Conservation (phyloP, 495 filamentous ascomycete species). For the Venustampulla echinocandica region DNA sequence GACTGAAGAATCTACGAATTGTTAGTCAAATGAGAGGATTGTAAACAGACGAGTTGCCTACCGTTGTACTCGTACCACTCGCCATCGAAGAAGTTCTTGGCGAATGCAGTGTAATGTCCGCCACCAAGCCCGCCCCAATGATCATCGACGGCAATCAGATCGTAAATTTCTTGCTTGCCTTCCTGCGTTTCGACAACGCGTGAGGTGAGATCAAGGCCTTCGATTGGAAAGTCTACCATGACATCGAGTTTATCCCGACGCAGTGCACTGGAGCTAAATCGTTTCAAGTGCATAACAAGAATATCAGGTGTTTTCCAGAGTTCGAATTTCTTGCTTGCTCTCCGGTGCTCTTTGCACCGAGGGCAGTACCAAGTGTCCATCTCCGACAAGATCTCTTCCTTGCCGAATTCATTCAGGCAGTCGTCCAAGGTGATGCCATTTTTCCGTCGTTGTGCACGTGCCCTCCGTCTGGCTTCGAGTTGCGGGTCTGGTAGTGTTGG, state of each 20-base stretch:
- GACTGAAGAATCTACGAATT: conserved; percentile 59
- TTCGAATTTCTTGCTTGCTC: conserved; percentile 92
- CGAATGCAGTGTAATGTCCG: conserved; percentile 90
- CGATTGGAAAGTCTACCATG: conserved; percentile 84
- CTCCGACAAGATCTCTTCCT: conserved; percentile 83
- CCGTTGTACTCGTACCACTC: conserved; percentile 95
- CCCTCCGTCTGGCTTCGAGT: conserved; percentile 48
- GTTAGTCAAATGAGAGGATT: conserved; percentile 19
- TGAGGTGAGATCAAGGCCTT: conserved; percentile 70
- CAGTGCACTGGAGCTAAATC: conserved; percentile 71
- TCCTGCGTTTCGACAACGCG: conserved; percentile 69
- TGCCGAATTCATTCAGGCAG: conserved; percentile 89
- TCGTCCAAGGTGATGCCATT: conserved; percentile 77
- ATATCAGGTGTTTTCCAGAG: conserved; percentile 95
- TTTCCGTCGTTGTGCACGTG: conserved; percentile 53
- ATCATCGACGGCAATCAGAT: conserved; percentile 90
- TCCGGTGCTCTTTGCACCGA: conserved; percentile 83
- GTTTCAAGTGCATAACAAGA: conserved; percentile 87
- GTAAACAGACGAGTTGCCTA: conserved; percentile 35
- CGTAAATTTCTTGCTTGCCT: conserved; percentile 75
- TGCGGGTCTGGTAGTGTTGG: conserved; percentile 55
- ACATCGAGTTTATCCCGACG: conserved; percentile 85
- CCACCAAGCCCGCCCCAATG: conserved; percentile 88
- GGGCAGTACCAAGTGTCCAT: conserved; percentile 96
- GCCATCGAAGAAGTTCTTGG: conserved; percentile 79